These are phyloP conservation scores for Corrigiola litoralis DNA, from an alignment of 179 eudicot genomes.

Conservation along the genomic window DNA sequence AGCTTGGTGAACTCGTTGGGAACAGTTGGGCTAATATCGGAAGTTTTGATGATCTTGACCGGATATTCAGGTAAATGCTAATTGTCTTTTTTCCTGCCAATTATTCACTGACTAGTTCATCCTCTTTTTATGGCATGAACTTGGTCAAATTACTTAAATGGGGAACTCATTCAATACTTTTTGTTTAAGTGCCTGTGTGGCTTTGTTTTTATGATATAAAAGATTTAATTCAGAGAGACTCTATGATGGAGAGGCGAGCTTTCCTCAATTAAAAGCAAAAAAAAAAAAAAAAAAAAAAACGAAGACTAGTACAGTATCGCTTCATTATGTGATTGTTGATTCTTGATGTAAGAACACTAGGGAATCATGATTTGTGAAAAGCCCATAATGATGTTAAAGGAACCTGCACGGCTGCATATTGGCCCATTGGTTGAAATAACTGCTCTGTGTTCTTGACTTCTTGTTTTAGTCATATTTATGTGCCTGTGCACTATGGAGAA, in stretches of 20 bases:
- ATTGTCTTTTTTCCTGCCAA: constrained; percentile 12
- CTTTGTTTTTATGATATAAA: background rate
- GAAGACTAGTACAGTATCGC: background rate
- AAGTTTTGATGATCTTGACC: constrained; percentile 84
- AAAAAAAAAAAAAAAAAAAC: background rate
- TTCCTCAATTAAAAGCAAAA: background rate
- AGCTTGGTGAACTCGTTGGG: constrained; percentile 58
- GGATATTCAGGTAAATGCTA: constrained; percentile 68
- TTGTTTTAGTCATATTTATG: too few relatives aligned
- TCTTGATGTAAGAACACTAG: too few relatives aligned
- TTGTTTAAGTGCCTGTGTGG: background rate
- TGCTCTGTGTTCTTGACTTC: too few relatives aligned
- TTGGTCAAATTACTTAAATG: background rate
- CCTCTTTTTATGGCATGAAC: background rate
- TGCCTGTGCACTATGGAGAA: too few relatives aligned
- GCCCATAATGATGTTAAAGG: too few relatives aligned
- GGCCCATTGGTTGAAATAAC: too few relatives aligned
- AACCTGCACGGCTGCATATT: too few relatives aligned
- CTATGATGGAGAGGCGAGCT: background rate
- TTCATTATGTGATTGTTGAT: too few relatives aligned
- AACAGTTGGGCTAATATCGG: constrained; percentile 83
- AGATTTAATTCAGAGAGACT: background rate
- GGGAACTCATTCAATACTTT: background rate
- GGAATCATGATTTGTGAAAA: too few relatives aligned
- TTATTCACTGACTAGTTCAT: background rate